phyloP scores from a whole-genome alignment of 2,329 filamentous ascomycete genomes.

The Colletotrichum melonis region DNA sequence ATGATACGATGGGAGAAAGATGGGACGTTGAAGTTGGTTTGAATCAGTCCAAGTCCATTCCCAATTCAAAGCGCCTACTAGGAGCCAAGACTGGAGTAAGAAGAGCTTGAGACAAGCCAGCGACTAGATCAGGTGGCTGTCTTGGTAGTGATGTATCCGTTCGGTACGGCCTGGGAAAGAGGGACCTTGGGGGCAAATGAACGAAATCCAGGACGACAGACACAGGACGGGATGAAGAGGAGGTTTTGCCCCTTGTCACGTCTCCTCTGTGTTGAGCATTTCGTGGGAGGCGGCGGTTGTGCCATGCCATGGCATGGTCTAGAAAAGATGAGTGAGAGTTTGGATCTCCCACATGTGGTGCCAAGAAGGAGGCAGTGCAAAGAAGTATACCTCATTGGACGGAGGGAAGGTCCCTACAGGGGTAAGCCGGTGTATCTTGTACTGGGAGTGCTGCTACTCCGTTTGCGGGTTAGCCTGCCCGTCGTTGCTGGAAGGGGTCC shows the following conservation, averaged over 20 bases:
- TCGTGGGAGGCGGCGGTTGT: slow-evolving; percentile 7
- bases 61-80: background rate
- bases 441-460: slow-evolving; percentile 15
- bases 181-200: background rate
- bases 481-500: slow-evolving; percentile 22
- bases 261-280: background rate
- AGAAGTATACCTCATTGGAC: slow-evolving; percentile 35
- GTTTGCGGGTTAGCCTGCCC: slow-evolving; percentile 18
- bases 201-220: background rate
- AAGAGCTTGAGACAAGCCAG: background rate
- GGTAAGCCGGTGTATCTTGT: slow-evolving; percentile 4
- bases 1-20: slow-evolving; percentile 2
- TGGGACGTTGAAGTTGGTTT: slow-evolving; percentile 17
- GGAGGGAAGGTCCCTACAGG: background rate
- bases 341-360: slow-evolving; percentile 35
- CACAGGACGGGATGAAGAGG: background rate
- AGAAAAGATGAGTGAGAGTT: slow-evolving; percentile 16
- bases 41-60: background rate
- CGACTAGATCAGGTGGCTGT: background rate
- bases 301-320: background rate
- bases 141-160: background rate
- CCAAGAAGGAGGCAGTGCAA: slow-evolving; percentile 37
- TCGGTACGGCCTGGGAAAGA: background rate
- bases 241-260: slow-evolving; percentile 13
- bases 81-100: background rate